Evolutionary conservation across 805 yeast genomes (phyloP).

Genomic region (Metschnikowia continentalis): DNA sequence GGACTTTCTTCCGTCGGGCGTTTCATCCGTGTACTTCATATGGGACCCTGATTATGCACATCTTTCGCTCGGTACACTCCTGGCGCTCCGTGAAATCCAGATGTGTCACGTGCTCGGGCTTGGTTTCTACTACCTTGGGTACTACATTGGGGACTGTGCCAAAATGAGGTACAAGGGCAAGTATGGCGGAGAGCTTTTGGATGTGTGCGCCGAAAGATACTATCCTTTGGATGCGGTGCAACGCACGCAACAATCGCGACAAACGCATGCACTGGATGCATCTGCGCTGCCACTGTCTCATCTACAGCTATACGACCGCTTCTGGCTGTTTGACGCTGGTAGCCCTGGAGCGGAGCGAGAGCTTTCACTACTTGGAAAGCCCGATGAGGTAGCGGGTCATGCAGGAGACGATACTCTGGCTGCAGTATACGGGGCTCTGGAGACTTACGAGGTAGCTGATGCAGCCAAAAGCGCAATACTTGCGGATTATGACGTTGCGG

Average conservation of each 20-base stretch:
- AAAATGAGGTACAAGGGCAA: slow-evolving; percentile 80
- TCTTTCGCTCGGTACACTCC: slow-evolving; percentile 70
- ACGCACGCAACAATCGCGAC: not conserved
- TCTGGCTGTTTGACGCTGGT: slow-evolving; percentile 5
- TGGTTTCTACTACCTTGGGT: slow-evolving; percentile 73
- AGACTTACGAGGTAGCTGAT: slow-evolving; percentile 19
- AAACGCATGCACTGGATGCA: not conserved
- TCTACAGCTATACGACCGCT: not conserved
- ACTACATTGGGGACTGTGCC: slow-evolving; percentile 69
- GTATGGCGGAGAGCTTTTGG: slow-evolving; percentile 73
- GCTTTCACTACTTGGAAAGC: not conserved
- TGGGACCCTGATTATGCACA: slow-evolving; percentile 80
- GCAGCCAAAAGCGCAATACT: slow-evolving; percentile 12
- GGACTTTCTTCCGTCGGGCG: slow-evolving; percentile 69
- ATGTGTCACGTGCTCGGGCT: slow-evolving; percentile 44
- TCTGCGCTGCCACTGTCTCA: not conserved
- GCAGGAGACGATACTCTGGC: not conserved
- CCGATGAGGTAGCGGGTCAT: not conserved
- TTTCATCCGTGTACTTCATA: slow-evolving; percentile 82
- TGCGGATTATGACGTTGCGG: slow-evolving; percentile 11
- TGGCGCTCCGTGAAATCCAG: slow-evolving; percentile 67
- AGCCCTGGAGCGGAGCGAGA: not conserved
- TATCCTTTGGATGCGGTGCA: slow-evolving; percentile 33
- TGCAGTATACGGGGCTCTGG: not conserved
- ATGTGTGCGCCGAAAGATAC: slow-evolving; percentile 46